Conservation (phyloP, 805 yeast genomes). For the Starmerella kuoi region DNA sequence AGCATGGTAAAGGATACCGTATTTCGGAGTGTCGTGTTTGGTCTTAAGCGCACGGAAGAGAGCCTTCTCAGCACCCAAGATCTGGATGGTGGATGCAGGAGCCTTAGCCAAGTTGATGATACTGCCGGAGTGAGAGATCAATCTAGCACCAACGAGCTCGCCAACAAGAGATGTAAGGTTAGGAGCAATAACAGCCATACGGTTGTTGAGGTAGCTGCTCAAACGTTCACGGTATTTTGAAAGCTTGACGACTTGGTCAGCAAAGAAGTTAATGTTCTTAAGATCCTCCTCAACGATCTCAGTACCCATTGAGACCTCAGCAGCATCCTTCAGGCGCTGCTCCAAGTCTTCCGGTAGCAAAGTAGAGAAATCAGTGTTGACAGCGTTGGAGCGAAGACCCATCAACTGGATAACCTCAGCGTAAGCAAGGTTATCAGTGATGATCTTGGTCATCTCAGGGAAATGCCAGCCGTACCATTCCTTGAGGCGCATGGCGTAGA, state of each 20-base stretch:
- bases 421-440: conserved; percentile 88
- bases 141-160: conserved; percentile 95
- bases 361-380: conserved; percentile 78
- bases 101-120: conserved; percentile 90
- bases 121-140: conserved; percentile 95
- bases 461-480: conserved; percentile 99
- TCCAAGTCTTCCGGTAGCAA: conserved; percentile 89
- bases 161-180: conserved; percentile 91
- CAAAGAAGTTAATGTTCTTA: conserved; percentile 75
- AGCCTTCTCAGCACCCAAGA: conserved; percentile 98
- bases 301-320: conserved; percentile 99
- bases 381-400: conserved; percentile 88
- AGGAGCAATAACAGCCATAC: conserved; percentile 99
- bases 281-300: conserved; percentile 90
- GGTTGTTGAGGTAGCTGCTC: conserved; percentile 75
- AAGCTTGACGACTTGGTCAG: conserved; percentile 92
- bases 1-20: conserved; percentile 94
- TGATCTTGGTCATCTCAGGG: conserved; percentile 97
- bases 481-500: conserved; percentile 97
- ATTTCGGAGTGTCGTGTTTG: conserved; percentile 96
- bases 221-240: conserved; percentile 94
- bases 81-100: conserved; percentile 97
- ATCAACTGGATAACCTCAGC: conserved; percentile 86
- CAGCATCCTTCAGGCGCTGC: conserved; percentile 85
- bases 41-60: conserved; percentile 96